Base-by-base conservation (phyloP, 352 stramenopile genomes). In the Globisporangium middletonii region DNA sequence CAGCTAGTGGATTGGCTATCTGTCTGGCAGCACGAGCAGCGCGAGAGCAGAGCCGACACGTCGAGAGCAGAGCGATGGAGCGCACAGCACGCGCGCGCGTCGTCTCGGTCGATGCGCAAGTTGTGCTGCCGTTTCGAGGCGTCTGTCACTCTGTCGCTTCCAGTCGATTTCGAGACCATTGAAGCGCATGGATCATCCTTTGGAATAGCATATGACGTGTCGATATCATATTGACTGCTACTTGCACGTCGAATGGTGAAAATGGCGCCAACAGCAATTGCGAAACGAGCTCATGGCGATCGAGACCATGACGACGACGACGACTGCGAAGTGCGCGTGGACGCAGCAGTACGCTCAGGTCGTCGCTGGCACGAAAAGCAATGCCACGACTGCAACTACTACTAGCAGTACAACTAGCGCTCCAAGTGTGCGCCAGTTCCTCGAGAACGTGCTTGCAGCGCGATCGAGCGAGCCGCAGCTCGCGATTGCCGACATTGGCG, bases 401-500 rank as follows among this genome's bases (percentile, higher is more conserved):
- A 13, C 43, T 26, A 6, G 4, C 35, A 50, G 16, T 18, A 54
- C 4, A 13, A 48, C 0, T 26, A 53, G 43, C n/a, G 27, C 8
- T 9, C 2, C 6, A 12, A 38, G 50, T 42, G 53, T 62, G 9
- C 23, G 44, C 41, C 53, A 30, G 13, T 66, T 66, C 35, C 42
- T 62, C 19, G 41, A 50, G 6, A 53, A 30, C 18, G 60, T 53
- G 33, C 30, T 66, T 19, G 44, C 33, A 49, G 28, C 13, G 0
- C 15, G 37, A 52, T 8, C 30, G 9, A 3, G 15, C 5, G 35
- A 55, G 35, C 15, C 33, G n/a, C 53, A 38, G 16, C 42, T 41
- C 38, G 15, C 46, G 35, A 9, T 78, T 48, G 53, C 59, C 16
- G 47, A 37, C 0, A 57, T 79, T 27, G 69, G 51, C 12, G 47